Evolutionary conservation across 1,284 basidiomycete genomes (phyloP).

Genomic region (Xerocomus cyaneibrunnescens): DNA sequence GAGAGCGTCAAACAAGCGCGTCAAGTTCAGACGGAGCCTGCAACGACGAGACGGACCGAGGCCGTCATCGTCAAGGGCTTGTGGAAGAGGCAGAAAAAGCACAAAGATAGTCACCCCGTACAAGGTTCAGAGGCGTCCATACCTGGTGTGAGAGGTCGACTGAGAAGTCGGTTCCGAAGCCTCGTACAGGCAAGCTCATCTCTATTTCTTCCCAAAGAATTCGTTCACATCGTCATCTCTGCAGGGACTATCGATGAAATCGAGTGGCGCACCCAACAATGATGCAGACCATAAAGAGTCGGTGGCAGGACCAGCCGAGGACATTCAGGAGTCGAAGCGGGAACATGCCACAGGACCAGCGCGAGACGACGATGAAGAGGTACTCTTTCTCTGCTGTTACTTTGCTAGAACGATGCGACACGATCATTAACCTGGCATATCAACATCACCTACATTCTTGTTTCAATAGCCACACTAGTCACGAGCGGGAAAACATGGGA

Average conservation of each 20-base stretch:
- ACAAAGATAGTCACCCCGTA: not conserved
- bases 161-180: slow-evolving; percentile 16
- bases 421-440: slow-evolving; percentile 7
- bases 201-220: not conserved
- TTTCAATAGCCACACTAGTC: slow-evolving; percentile 1
- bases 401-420: slow-evolving; percentile 22
- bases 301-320: not conserved
- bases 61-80: slow-evolving; percentile 7
- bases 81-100: slow-evolving; percentile 16
- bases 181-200: slow-evolving; percentile 19
- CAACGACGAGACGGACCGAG: not conserved
- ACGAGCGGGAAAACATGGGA: not conserved
- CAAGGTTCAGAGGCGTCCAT: slow-evolving; percentile 5
- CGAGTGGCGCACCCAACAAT: not conserved
- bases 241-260: slow-evolving; percentile 14
- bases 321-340: not conserved
- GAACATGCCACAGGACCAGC: not conserved
- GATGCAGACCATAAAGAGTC: not conserved
- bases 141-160: slow-evolving; percentile 1
- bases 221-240: slow-evolving; percentile 1
- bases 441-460: not conserved
- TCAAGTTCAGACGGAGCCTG: slow-evolving; percentile 9
- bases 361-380: slow-evolving; percentile 21
- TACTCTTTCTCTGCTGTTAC: slow-evolving; percentile 31
- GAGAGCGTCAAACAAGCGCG: slow-evolving; percentile 1